Base-by-base conservation (phyloP, 768 basidiomycete genomes). In the Mycena crocata region DNA sequence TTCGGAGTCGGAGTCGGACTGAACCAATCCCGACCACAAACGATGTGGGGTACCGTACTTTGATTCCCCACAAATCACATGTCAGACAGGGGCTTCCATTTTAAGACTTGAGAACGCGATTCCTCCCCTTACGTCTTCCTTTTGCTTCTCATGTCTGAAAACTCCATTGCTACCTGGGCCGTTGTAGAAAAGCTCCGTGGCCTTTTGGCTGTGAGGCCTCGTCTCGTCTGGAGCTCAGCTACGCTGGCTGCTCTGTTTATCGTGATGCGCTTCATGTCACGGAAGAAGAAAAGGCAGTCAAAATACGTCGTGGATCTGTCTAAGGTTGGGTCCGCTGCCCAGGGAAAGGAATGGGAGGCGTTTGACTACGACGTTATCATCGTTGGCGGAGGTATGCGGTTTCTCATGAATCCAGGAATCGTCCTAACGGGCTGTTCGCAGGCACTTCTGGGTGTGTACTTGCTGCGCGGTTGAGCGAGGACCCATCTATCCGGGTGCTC, bases 391-490 rank as follows among this genome's bases (percentile, higher is more conserved):
- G 87, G 87, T 85, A 59, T 21, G 69, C 64, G 14, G 2, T 8
- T 9, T 46, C 17, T 10, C 1, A 57, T 9, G 21, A 8, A 10
- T 2, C 40, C n/a, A 8, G 19, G n/a, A 19, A 61, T 46, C n/a
- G 8, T 45, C 49, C 17, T 9, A 24, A 2, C 30, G 17, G n/a
- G 56, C 44, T 67, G 71, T 23, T 30, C 24, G 2, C 66, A 86
- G 89, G 89, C 12, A 90, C 88, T 13, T 83, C 88, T 2, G 89
- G 89, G 14, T 89, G 88, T 71, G 88, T 85, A 12, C 79, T 90
- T 12, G 89, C 89, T 15, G 79, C 88, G 4, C 82, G 89, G 19
- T 74, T 91, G 12, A 84, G 82, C 8, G 89, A 91, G 74, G 81
- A 89, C 63, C 85, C 87, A 0, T 77, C 76, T 1, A 71, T 89